Conservation (phyloP, 1,284 basidiomycete genomes). For the Rhodotorula sp. region DNA sequence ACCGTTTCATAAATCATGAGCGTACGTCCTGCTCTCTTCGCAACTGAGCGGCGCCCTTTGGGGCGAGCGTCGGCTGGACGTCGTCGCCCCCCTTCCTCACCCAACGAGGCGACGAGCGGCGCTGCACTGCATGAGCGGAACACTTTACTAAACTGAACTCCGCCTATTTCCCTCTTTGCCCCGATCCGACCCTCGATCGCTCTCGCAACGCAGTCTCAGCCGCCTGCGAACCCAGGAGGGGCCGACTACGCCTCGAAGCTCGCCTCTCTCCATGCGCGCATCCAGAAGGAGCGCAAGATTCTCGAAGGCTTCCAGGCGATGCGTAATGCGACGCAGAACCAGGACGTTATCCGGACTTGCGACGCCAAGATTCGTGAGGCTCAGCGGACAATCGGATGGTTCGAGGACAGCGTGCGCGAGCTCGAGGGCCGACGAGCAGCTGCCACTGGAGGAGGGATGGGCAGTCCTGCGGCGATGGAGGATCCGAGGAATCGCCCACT, state of each 20-base stretch:
- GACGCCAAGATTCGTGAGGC: conserved; percentile 87
- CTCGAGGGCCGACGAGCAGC: conserved; percentile 58
- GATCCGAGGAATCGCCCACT: not conserved
- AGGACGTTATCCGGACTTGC: conserved; percentile 67
- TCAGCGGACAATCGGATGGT: conserved; percentile 79
- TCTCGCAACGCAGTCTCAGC: not conserved
- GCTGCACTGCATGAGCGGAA: no score
- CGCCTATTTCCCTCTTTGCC: no score
- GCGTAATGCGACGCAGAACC: conserved; percentile 77
- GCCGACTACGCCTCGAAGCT: conserved; percentile 60
- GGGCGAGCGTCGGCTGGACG: not conserved
- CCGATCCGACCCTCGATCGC: no score
- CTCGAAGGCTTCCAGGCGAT: conserved; percentile 79
- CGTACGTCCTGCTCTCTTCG: not conserved
- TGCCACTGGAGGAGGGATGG: not conserved
- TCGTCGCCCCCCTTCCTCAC: not conserved
- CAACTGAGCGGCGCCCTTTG: not conserved
- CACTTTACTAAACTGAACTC: no score
- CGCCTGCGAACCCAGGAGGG: not conserved
- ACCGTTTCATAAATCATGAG: not conserved
- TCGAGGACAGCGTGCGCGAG: conserved; percentile 79
- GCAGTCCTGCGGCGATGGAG: conserved; percentile 8
- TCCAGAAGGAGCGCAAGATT: conserved; percentile 87
- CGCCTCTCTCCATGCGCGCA: conserved; percentile 82
- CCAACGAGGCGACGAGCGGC: no score